Percentiles rank a stretch among this genome's conserved stretches.
phyloP scores from a whole-genome alignment of 495 filamentous ascomycete genomes.

The Hypoxylon trugodes region DNA sequence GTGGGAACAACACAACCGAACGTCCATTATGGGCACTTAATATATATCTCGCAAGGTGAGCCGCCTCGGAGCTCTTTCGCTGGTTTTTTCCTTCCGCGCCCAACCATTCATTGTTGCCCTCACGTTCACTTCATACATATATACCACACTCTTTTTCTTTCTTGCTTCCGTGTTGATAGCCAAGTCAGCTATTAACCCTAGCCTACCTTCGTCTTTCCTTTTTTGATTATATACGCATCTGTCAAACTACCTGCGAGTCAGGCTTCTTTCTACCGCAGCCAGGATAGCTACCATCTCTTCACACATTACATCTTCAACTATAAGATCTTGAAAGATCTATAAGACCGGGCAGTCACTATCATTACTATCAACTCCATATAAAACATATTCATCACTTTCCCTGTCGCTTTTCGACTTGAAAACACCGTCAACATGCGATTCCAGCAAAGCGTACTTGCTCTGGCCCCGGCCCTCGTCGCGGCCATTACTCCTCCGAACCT shows the following conservation, averaged over 20 bases:
- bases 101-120: slow-evolving; percentile 35
- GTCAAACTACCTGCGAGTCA: slow-evolving; percentile 44
- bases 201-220: slow-evolving; percentile 38
- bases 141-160: slow-evolving; percentile 42
- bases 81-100: slow-evolving; percentile 30
- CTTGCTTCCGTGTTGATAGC: slow-evolving; percentile 29
- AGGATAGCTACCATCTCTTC: slow-evolving; percentile 25
- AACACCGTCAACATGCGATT: slow-evolving; percentile 45
- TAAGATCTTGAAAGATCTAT: slow-evolving; percentile 30
- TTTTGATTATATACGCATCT: slow-evolving; percentile 24
- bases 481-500: slow-evolving; percentile 43
- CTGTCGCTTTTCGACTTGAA: slow-evolving; percentile 14
- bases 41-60: slow-evolving; percentile 45
- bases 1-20: slow-evolving; percentile 16
- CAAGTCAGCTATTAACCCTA: slow-evolving; percentile 21
- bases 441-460: slow-evolving; percentile 32
- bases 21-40: slow-evolving; percentile 37
- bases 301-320: slow-evolving; percentile 8
- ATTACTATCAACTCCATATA: slow-evolving; percentile 10
- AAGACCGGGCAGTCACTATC: slow-evolving; percentile 29
- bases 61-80: slow-evolving; percentile 26
- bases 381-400: slow-evolving; percentile 1
- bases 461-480: slow-evolving; percentile 36
- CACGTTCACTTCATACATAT: slow-evolving; percentile 37
- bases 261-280: slow-evolving; percentile 34